A percentile compares a stretch with the other conserved stretches of the same genome.
Conservation (phyloP, 2,329 filamentous ascomycete genomes). For the Chaetothyriales sp. region DNA sequence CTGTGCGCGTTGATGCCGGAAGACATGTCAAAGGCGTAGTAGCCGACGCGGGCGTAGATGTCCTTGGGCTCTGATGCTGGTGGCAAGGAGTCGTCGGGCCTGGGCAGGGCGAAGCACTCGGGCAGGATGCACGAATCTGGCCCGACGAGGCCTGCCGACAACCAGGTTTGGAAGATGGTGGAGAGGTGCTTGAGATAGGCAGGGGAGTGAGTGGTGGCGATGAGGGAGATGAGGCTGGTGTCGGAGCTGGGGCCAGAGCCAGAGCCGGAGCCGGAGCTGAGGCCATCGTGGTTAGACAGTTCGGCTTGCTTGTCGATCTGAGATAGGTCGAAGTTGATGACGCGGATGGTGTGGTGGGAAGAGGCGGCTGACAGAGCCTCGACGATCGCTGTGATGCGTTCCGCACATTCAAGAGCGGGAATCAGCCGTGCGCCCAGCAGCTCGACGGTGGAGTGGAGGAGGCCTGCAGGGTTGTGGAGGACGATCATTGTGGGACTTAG, state of each 20-base stretch:
- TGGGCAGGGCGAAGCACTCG: constrained; percentile 12
- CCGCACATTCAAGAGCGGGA: constrained; percentile 15
- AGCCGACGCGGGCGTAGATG: constrained; percentile 15
- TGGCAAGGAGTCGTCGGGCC: not conserved
- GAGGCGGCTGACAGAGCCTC: constrained; percentile 9
- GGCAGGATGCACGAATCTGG: constrained; percentile 13
- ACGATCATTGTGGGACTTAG: constrained; percentile 12
- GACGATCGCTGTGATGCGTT: constrained; percentile 15
- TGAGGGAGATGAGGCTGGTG: not conserved
- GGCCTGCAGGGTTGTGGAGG: constrained; percentile 16
- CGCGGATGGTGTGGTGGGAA: constrained; percentile 7
- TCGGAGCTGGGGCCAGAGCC: no score
- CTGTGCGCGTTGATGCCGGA: constrained; percentile 15
- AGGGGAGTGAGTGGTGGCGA: constrained; percentile 7
- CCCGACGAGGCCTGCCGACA: constrained; percentile 9
- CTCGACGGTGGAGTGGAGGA: constrained; percentile 17
- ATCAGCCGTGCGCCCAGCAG: constrained; percentile 15
- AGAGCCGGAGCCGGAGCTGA: not conserved
- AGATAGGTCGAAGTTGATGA: constrained; percentile 1
- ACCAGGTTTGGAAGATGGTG: constrained; percentile 13
- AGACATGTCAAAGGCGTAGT: constrained; percentile 19
- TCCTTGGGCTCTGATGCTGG: constrained; percentile 13
- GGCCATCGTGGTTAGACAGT: not conserved
- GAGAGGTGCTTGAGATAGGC: constrained; percentile 15
- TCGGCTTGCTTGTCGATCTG: not conserved